A percentile compares a stretch with the other conserved stretches of the same genome.
These are phyloP conservation scores for Stereum hirsutum DNA, from an alignment of 1,284 basidiomycete species.

Conservation along the genomic window DNA sequence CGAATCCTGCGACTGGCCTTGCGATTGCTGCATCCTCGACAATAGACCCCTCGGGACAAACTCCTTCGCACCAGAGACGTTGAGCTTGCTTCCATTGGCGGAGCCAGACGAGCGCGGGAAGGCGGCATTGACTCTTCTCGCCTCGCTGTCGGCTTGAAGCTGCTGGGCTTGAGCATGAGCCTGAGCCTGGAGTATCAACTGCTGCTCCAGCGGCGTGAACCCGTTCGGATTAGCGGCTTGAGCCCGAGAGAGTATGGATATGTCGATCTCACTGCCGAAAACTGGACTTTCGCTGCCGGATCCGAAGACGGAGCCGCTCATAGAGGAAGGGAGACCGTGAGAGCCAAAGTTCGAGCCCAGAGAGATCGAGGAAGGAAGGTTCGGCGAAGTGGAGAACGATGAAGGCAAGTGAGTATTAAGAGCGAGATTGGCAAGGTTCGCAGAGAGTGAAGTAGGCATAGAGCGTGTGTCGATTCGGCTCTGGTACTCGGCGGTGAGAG, in stretches of 20 bases:
- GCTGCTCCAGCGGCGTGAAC: conserved; percentile 59
- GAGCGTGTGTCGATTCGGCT: not conserved
- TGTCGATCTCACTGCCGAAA: conserved; percentile 11
- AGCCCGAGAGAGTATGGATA: conserved; percentile 13
- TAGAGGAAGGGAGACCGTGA: not conserved
- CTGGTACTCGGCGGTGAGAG: conserved; percentile 8
- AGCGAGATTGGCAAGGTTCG: conserved; percentile 2
- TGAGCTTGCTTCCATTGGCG: conserved; percentile 6
- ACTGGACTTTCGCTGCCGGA: conserved; percentile 3
- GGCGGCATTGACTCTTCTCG: conserved; percentile 5
- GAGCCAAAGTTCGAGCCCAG: too few relatives aligned
- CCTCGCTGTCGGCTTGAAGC: conserved; percentile 10
- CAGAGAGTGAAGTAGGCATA: too few relatives aligned
- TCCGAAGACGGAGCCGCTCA: too few relatives aligned
- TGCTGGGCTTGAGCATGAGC: conserved; percentile 21
- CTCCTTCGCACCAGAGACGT: conserved; percentile 11
- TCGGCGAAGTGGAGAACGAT: conserved; percentile 4
- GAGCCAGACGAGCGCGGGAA: conserved; percentile 6
- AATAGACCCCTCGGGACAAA: conserved; percentile 12
- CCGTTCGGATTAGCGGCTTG: conserved; percentile 31
- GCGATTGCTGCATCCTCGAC: conserved; percentile 4
- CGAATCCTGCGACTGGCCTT: not conserved
- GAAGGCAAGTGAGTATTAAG: not conserved
- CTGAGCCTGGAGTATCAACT: conserved; percentile 40
- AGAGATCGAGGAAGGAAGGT: conserved; percentile 4